Evolutionary conservation across 306 rosid genomes (phyloP).

Genomic region (Ormosia semicastrata): DNA sequence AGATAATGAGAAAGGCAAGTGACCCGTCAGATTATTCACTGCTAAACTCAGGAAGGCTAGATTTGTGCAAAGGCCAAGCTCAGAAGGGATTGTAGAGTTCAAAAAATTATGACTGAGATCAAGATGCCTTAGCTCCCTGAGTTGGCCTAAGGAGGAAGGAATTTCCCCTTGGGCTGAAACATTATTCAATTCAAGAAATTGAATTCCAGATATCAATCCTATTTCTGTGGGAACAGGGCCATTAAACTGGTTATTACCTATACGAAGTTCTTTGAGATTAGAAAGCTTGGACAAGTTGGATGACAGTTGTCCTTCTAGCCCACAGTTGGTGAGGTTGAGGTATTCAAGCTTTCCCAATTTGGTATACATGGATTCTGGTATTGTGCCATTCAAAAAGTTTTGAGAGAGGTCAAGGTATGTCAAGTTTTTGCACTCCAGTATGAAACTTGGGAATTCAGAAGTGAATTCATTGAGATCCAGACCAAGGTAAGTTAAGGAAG

Average conservation of each 20-base stretch:
- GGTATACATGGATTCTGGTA: slow-evolving; percentile 48
- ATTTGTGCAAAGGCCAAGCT: slow-evolving; percentile 55
- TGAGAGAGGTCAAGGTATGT: slow-evolving; percentile 57
- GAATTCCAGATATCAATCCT: slow-evolving; percentile 40
- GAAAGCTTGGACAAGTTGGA: slow-evolving; percentile 52
- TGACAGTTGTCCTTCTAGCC: slow-evolving; percentile 46
- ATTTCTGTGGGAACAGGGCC: slow-evolving; percentile 42
- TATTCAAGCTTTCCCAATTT: slow-evolving; percentile 52
- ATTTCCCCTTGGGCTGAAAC: slow-evolving; percentile 44
- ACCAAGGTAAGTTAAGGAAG: slow-evolving; percentile 43
- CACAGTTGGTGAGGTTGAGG: slow-evolving; percentile 49
- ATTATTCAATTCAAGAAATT: slow-evolving; percentile 16
- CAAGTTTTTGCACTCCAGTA: slow-evolving; percentile 47
- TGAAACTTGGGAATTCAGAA: slow-evolving; percentile 54
- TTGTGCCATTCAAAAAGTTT: slow-evolving; percentile 33
- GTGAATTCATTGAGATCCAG: slow-evolving; percentile 17
- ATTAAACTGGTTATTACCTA: slow-evolving; percentile 38
- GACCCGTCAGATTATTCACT: slow-evolving; percentile 41
- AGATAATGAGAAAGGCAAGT: slow-evolving; percentile 47
- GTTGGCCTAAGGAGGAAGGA: slow-evolving; percentile 57
- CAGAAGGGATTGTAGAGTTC: slow-evolving; percentile 57
- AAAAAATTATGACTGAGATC: slow-evolving; percentile 35
- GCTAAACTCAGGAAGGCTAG: slow-evolving; percentile 48
- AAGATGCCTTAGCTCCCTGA: slow-evolving; percentile 31
- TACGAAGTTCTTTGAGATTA: slow-evolving; percentile 45